phyloP scores from a whole-genome alignment of 768 basidiomycete species.

The Auricularia auricula-judae region DNA sequence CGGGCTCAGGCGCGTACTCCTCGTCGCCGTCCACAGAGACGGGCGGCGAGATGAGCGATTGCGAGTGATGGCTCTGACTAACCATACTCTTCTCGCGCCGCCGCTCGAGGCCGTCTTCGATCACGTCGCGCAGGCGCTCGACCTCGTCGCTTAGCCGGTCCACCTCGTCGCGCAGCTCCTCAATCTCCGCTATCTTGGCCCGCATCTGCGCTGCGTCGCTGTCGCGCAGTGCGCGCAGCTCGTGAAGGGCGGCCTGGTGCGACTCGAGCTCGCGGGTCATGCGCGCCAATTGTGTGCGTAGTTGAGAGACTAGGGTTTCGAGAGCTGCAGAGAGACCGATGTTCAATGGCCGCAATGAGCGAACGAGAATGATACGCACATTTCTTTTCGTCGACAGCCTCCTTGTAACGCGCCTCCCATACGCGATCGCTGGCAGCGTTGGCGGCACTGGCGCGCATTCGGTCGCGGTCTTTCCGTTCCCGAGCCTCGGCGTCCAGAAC shows the following conservation, averaged over 20 bases:
- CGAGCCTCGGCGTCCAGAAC: conserved; percentile 40
- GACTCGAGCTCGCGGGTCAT: conserved; percentile 62
- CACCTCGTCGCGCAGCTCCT: conserved; percentile 59
- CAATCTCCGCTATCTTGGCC: conserved; percentile 57
- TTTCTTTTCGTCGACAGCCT: conserved; percentile 82
- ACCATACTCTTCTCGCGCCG: conserved; percentile 28
- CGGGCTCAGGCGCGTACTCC: neutral
- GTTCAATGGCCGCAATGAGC: neutral
- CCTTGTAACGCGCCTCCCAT: conserved; percentile 42
- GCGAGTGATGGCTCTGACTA: conserved; percentile 9
- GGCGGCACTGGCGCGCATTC: conserved; percentile 13
- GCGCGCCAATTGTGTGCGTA: conserved; percentile 64
- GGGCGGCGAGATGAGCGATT: too few relatives aligned
- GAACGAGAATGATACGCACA: conserved; percentile 32
- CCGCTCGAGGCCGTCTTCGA: conserved; percentile 78
- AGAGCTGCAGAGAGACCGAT: conserved; percentile 38
- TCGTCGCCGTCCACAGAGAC: conserved; percentile 8
- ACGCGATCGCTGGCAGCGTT: neutral
- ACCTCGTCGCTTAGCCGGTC: conserved; percentile 78
- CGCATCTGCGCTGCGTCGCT: conserved; percentile 45
- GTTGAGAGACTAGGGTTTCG: conserved; percentile 63
- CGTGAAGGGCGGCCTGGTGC: conserved; percentile 59
- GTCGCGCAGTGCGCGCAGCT: conserved; percentile 53
- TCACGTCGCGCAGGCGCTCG: conserved; percentile 72
- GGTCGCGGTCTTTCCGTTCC: conserved; percentile 8